Base-by-base conservation (phyloP, 164 flowering plant species). In the Dillenia turbinata region DNA sequence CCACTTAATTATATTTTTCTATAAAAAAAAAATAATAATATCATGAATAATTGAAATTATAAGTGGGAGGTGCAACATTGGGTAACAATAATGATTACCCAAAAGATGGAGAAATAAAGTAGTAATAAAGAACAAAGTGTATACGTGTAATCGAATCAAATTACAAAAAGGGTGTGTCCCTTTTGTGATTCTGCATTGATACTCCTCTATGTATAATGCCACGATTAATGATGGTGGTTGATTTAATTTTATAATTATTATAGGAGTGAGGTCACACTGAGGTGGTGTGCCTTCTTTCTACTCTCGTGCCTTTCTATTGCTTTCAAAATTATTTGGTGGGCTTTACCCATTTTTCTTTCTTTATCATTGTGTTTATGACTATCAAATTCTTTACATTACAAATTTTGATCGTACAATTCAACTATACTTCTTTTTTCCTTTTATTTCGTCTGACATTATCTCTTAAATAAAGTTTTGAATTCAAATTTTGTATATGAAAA, bases 131-230 rank as follows among this genome's bases (percentile, higher is more conserved):
- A 53, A 53, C 43, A 53, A 24, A 53, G 40, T 22, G 26, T 53
- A 24, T 10, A 22, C 11, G 40, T 53, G 22, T 52, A 10, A 15
- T 10, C 43, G 40, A 24, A 9, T 10, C n/a, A 26, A 22, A 59
- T 49, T 47, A 59, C 19, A 10, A 48, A 48, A 10, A 14, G 9
- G 24, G 40, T n/a, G n/a, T 19, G 62, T 47, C 62, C 62, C 50
- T 49, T 59, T 22, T 47, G 40, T 33, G 62, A 59, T 47, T 48
- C 52, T 59, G 52, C 33, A 9, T 3, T 10, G 62, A 59, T 59
- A n/a, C 33, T 48, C 22, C 22, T 59, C 45, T 19, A 12, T 5
- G 40, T 22, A 48, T 24, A 59, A 48, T 59, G 62, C 44, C 51
- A 47, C 52, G 10, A 22, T 47, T 12, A 59, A 33, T 48, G 52